These are phyloP conservation scores for Neckera pumila DNA, from an alignment of 225 moss, liverwort and hornwort genomes.

Conservation along the genomic window DNA sequence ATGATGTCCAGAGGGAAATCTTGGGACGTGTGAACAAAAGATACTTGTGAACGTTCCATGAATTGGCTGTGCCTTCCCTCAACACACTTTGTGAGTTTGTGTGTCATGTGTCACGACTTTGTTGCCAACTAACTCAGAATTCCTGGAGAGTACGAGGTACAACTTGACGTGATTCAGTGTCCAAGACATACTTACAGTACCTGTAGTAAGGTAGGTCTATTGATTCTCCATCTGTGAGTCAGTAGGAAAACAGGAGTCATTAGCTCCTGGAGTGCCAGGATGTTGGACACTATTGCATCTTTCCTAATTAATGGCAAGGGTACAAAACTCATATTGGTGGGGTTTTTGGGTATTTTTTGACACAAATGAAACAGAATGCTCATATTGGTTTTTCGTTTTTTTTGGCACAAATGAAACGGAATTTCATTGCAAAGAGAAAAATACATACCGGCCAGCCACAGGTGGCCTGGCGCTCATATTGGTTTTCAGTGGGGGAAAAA, in stretches of 20 bases:
- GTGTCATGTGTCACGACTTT: neutral
- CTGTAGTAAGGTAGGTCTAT: neutral
- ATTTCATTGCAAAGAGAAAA: too few species aligned
- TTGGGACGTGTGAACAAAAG: neutral
- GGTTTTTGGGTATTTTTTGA: too few species aligned
- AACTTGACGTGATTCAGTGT: neutral
- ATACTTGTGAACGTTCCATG: neutral
- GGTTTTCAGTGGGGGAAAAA: neutral
- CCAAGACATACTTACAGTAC: neutral
- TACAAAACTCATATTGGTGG: neutral
- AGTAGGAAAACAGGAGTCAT: neutral
- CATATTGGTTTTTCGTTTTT: too few species aligned
- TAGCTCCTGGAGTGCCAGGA: neutral
- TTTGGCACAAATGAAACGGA: too few species aligned
- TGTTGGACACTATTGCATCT: neutral
- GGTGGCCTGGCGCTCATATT: too few species aligned
- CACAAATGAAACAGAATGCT: too few species aligned
- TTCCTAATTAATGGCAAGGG: neutral
- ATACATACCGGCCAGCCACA: too few species aligned
- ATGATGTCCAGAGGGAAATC: neutral
- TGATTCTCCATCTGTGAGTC: neutral
- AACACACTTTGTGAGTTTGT: neutral
- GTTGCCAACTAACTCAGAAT: neutral
- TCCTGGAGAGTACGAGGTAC: neutral
- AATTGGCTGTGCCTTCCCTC: neutral